Evolutionary conservation across 805 yeast genomes (phyloP).

Genomic region (Kuraishia capsulata): DNA sequence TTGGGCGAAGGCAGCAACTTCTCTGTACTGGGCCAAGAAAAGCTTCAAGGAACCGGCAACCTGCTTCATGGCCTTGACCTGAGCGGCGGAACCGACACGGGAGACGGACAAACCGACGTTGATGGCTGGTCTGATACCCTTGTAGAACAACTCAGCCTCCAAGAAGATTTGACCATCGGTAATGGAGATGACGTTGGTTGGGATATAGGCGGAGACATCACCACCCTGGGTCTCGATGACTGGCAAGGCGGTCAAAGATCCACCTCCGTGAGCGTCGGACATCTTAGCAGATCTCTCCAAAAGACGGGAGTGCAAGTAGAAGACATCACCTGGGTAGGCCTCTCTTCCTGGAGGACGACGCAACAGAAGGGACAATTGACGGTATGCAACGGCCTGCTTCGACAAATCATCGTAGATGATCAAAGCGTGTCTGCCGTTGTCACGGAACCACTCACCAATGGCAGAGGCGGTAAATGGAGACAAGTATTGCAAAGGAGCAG

Average conservation of each 20-base stretch:
- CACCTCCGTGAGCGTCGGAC: slow-evolving; percentile 83
- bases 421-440: slow-evolving; percentile 96
- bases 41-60: slow-evolving; percentile 99
- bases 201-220: slow-evolving; percentile 97
- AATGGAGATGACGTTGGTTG: slow-evolving; percentile 95
- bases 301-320: slow-evolving; percentile 91
- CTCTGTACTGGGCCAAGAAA: slow-evolving; percentile 99
- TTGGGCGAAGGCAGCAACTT: slow-evolving; percentile 99
- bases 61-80: slow-evolving; percentile 99
- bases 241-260: slow-evolving; percentile 94
- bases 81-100: slow-evolving; percentile 99
- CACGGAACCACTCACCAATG: slow-evolving; percentile 99
- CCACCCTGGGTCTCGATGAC: slow-evolving; percentile 98
- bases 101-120: slow-evolving; percentile 99
- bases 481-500: slow-evolving; percentile 99
- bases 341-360: slow-evolving; percentile 98
- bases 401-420: slow-evolving; percentile 97
- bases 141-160: slow-evolving; percentile 99
- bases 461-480: slow-evolving; percentile 99
- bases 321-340: slow-evolving; percentile 96
- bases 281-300: slow-evolving; percentile 97
- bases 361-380: slow-evolving; percentile 95
- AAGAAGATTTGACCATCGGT: slow-evolving; percentile 98
- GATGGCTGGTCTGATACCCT: slow-evolving; percentile 99
- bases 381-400: slow-evolving; percentile 99